These are phyloP conservation scores for Talaromyces adpressus DNA, from an alignment of 495 filamentous ascomycete species.

Conservation along the genomic window DNA sequence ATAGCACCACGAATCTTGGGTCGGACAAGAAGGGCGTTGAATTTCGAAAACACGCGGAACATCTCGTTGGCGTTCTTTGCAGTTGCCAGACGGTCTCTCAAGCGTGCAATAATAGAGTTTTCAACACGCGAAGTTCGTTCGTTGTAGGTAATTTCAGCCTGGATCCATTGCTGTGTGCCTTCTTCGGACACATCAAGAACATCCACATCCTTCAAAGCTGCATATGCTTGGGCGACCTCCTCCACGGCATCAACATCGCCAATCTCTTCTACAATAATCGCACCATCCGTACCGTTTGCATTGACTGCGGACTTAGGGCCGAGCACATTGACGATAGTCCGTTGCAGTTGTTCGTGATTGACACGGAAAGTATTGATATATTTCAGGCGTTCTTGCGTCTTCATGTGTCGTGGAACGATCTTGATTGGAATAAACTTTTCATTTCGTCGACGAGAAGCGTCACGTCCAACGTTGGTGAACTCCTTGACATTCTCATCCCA, in stretches of 20 bases:
- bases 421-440: conserved; percentile 99
- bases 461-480: conserved; percentile 93
- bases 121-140: conserved; percentile 94
- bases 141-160: conserved; percentile 91
- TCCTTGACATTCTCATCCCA: conserved; percentile 97
- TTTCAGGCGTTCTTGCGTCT: conserved; percentile 80
- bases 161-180: conserved; percentile 83
- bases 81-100: conserved; percentile 88
- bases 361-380: conserved; percentile 91
- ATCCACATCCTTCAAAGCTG: conserved; percentile 87
- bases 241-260: conserved; percentile 98
- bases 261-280: conserved; percentile 79
- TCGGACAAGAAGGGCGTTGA: conserved; percentile 95
- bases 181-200: conserved; percentile 85
- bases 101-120: conserved; percentile 94
- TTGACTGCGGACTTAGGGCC: conserved; percentile 54
- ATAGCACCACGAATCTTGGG: conserved; percentile 98
- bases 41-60: conserved; percentile 99
- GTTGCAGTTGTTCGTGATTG: conserved; percentile 94
- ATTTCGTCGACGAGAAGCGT: conserved; percentile 80
- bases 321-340: conserved; percentile 90
- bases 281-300: conserved; percentile 45
- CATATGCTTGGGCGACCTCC: conserved; percentile 90
- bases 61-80: conserved; percentile 97
- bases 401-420: conserved; percentile 72